These are phyloP conservation scores for Eucalyptus marginata DNA, from an alignment of 345 rosid species.

Conservation along the genomic window DNA sequence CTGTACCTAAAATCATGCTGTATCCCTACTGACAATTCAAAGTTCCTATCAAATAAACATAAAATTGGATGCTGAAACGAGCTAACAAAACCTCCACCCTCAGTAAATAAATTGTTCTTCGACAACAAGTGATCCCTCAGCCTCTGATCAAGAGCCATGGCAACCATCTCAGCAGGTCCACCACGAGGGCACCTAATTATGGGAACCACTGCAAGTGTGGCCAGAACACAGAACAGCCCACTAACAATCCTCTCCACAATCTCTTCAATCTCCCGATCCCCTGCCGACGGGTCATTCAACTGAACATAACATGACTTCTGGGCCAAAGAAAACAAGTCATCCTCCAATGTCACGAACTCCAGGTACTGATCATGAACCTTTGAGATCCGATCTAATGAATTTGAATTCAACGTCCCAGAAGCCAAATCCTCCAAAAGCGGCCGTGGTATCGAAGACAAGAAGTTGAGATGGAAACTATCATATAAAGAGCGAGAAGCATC, in stretches of 20 bases:
- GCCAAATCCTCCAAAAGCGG: conserved; percentile 81
- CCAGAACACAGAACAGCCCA: conserved; percentile 80
- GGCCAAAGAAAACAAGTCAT: conserved; percentile 77
- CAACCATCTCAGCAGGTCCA: conserved; percentile 97
- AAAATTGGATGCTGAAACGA: conserved; percentile 89
- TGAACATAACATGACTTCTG: conserved; percentile 76
- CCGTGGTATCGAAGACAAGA: conserved; percentile 75
- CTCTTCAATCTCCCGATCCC: conserved; percentile 90
- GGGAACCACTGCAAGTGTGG: conserved; percentile 81
- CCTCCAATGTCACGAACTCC: conserved; percentile 90
- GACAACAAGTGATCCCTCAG: conserved; percentile 93
- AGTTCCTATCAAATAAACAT: conserved; percentile 88
- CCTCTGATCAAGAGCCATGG: conserved; percentile 83
- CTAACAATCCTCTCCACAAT: conserved; percentile 63
- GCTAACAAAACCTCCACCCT: conserved; percentile 74
- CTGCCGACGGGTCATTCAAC: conserved; percentile 90
- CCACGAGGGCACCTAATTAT: conserved; percentile 77
- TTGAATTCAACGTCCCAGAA: conserved; percentile 58
- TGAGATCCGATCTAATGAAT: conserved; percentile 48
- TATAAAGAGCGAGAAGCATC: conserved; percentile 73
- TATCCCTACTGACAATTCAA: conserved; percentile 75
- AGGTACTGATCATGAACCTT: conserved; percentile 92
- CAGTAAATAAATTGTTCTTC: conserved; percentile 83
- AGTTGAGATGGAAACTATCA: conserved; percentile 74
- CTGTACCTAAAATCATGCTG: conserved; percentile 96